Evolutionary conservation across 805 yeast genomes (phyloP), one percentile per base, ranked within the genome.

Genomic region (Hanseniaspora taiwanica): DNA sequence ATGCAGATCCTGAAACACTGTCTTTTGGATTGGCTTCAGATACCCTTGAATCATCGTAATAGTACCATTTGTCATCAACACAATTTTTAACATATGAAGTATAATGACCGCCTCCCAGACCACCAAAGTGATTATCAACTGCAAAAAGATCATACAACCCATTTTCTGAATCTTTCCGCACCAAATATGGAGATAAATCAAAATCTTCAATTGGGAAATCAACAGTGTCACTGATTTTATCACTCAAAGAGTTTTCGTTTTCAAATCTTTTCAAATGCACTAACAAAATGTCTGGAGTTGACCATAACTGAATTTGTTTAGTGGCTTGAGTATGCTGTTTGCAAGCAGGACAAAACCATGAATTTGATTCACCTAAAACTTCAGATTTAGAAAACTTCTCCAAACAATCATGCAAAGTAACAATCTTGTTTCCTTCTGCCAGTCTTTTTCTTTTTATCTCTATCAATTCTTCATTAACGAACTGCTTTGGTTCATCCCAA

Each of bases 41-140:
- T 1, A 86, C 96, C 24, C 80, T 61, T 2, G 94, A 76, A 55
- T 89, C 98, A 55, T 89, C 87, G 56, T 71, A 89, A 55, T 86
- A 81, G 55, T 86, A 85, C 97, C 97, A 91, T 43, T 74, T 67
- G 17, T 63, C 63, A 52, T 83, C 93, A 34, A 74, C 66, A 56
- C 75, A 78, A 53, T 87, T 87, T 56, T 79, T 81, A 1, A 74
- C 95, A 52, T 76, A 80, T 0, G 97, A 82, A 1, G 98, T 91
- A 59, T 91, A 89, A 63, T 91, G 97, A 2, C 98, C 97, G 4
- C 97, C 97, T 1, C 97, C 96, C 16, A 89, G 65, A 1, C 96
- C 96, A 38, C 97, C 98, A 56, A 70, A 86, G 55, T 91, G 98
- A 56, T 89, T 91, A 56, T 87, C 97, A 18, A 91, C 96, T 0